These are phyloP conservation scores for Cotoneaster glaucophyllus DNA, from an alignment of 306 rosid species.

Conservation along the genomic window DNA sequence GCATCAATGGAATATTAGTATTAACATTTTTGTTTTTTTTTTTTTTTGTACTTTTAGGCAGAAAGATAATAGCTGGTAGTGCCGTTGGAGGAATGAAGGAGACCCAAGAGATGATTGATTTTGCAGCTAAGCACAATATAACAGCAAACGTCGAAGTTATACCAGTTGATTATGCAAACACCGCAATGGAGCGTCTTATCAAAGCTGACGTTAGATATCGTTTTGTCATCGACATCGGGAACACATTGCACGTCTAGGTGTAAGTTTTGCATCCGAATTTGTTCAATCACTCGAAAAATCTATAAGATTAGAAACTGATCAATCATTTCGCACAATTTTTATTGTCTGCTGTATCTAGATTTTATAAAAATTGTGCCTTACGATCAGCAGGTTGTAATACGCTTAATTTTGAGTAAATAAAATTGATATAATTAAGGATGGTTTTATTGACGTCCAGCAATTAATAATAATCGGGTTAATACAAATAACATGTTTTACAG, in stretches of 20 bases:
- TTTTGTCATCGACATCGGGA: slow-evolving; percentile 31
- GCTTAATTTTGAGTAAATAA: background rate
- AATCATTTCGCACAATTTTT: background rate
- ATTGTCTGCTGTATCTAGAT: background rate
- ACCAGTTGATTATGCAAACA: slow-evolving; percentile 35
- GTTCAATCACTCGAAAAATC: background rate
- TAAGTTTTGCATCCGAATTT: background rate
- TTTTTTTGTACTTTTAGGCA: slow-evolving; percentile 18
- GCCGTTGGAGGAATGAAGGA: slow-evolving; percentile 1
- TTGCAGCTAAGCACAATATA: slow-evolving; percentile 19
- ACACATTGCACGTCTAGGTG: background rate
- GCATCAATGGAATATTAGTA: no score
- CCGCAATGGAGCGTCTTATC: slow-evolving; percentile 35
- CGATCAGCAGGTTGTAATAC: background rate
- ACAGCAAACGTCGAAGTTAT: slow-evolving; percentile 39
- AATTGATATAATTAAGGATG: background rate
- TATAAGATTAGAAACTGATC: background rate
- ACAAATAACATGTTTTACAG: no score
- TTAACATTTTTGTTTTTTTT: background rate
- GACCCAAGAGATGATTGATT: no score
- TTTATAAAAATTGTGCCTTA: background rate
- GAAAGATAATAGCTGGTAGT: slow-evolving; percentile 38
- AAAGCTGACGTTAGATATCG: slow-evolving; percentile 44
- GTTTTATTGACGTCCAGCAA: no score
- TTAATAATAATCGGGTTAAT: no score